A percentile compares a stretch with the other conserved stretches of the same genome.
These are phyloP conservation scores for Protea cynaroides DNA, from an alignment of 164 flowering plant species.

Conservation along the genomic window DNA sequence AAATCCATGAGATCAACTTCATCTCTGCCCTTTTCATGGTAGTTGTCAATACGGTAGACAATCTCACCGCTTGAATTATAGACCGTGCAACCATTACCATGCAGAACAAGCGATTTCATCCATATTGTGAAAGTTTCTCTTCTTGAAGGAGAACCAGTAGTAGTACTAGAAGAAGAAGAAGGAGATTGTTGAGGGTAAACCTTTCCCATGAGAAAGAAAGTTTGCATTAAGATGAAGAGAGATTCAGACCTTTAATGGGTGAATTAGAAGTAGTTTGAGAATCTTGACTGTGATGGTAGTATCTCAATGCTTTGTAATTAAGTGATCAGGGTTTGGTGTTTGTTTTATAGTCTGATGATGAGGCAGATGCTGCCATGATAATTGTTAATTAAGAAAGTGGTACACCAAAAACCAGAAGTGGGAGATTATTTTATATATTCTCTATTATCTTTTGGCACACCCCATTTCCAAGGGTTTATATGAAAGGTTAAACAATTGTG, in stretches of 20 bases:
- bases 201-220: constrained; percentile 14
- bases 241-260: not conserved
- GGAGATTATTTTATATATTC: no score
- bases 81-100: constrained; percentile 37
- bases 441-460: no score
- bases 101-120: constrained; percentile 39
- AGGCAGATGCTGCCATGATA: no score
- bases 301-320: no score
- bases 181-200: constrained; percentile 10
- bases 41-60: constrained; percentile 36
- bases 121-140: constrained; percentile 33
- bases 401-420: no score
- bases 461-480: no score
- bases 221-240: not conserved
- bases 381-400: no score
- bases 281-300: no score
- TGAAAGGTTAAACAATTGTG: no score
- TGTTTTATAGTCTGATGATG: no score
- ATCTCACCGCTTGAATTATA: constrained; percentile 28
- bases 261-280: no score
- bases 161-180: constrained; percentile 10
- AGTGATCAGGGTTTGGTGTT: no score
- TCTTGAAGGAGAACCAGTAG: constrained; percentile 3
- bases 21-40: constrained; percentile 16
- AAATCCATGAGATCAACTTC: constrained; percentile 38